These are phyloP conservation scores for Fusarium sp. DNA, from an alignment of 2,329 filamentous ascomycete genomes.

Conservation along the genomic window DNA sequence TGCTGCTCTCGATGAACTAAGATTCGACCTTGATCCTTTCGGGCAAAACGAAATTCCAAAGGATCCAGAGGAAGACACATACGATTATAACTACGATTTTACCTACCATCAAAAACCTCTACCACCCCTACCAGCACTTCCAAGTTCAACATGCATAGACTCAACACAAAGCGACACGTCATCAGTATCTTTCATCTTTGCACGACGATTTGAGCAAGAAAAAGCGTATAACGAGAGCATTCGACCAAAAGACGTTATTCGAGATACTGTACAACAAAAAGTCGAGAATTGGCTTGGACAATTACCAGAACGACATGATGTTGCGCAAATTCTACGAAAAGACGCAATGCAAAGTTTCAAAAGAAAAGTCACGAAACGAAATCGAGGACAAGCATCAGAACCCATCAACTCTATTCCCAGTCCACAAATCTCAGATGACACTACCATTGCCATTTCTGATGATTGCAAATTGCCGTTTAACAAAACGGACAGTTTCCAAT, in stretches of 20 bases:
- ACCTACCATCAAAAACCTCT: background rate
- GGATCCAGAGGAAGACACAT: background rate
- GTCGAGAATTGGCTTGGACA: background rate
- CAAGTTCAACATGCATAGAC: background rate
- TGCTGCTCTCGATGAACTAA: background rate
- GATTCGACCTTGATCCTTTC: background rate
- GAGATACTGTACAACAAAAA: background rate
- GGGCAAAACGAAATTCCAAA: background rate
- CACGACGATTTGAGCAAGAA: background rate
- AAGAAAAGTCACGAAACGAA: background rate
- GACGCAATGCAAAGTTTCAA: background rate
- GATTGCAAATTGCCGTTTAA: background rate
- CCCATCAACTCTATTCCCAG: background rate
- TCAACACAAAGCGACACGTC: background rate
- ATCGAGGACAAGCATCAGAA: background rate
- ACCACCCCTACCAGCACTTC: background rate
- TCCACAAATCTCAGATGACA: background rate
- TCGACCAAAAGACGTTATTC: background rate
- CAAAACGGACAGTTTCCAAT: background rate
- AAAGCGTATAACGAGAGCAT: background rate
- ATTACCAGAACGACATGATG: background rate
- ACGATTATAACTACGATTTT: background rate
- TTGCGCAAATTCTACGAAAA: background rate
- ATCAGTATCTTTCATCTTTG: background rate
- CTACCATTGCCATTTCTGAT: background rate